Base-by-base conservation (phyloP, 768 basidiomycete genomes). In the Guyanaporus albipodus region DNA sequence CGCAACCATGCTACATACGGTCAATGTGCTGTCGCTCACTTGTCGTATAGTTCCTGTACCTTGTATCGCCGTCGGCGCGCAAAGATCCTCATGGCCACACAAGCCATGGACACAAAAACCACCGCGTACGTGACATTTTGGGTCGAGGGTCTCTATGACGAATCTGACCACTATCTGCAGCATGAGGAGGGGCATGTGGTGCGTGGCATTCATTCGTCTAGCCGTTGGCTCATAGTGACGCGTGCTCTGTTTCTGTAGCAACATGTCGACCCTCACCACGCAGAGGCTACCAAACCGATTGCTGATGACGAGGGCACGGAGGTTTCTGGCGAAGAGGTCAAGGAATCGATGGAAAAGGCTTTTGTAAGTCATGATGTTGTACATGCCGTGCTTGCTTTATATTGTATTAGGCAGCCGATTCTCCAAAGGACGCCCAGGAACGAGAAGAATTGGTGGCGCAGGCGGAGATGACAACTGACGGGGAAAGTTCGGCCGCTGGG, bases 221-320 rank as follows among this genome's bases (percentile, higher is more conserved):
- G 26, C 42, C n/a, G 38, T 38, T 32, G 28, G n/a, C 18, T 21
- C 22, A 32, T 32, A 17, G 15, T 48, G 31, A 50, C 27, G 18
- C 43, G 33, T 18, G 8, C 31, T 31, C 24, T 36, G 48, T 52
- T 40, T 24, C 32, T 42, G 28, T 48, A 62, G 56, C 55, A 61
- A 51, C 55, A 50, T 8, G 42, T 36, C 3, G 48, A 60, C 28
- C 35, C 59, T 12, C 29, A 42, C 1, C 32, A 19, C 18, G 39
- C 43, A 27, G 44, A 40, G 42, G 47, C 46, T 27, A 44, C 21
- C 10, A 38, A 41, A 14, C 49, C 61, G 24, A 46, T 60, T 38
- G 42, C 46, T 2, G 68, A 68, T 41, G 66, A 67, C 19, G 66
- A 67, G 38, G 66, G 64, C 11, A 64, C 64, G 2, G 48, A 43